Base-by-base conservation (phyloP, 805 yeast genomes). In the Scheffersomyces coipomensis region DNA sequence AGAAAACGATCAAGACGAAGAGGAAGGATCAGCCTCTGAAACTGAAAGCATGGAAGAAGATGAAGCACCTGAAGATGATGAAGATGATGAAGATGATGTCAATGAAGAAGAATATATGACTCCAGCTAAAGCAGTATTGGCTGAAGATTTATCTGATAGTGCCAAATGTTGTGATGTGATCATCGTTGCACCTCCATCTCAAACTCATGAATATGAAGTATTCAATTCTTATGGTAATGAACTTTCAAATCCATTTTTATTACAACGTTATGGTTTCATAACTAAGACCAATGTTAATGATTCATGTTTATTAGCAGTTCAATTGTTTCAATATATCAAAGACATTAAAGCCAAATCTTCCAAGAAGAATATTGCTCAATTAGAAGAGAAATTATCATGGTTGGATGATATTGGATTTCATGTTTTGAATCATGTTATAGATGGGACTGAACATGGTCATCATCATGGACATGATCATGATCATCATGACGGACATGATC, bases 151-250 rank as follows among this genome's bases (percentile, higher is more conserved):
- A 15, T 35, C 58, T 2, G 71, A 68, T 35, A 52, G 60, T 18
- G 51, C 68, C 21, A 62, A 78, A 42, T 82, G 89, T 46, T 87
- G 95, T 49, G 96, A 88, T 49, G 78, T 89, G 11, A 69, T 77
- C 0, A 52, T 83, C 2, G 65, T 69, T 15, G 56, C 55, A 11
- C 53, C 60, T 1, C 76, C 86, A 0, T 36, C 51, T 1, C 54
- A 62, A 24, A 78, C 79, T 6, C 57, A 67, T 10, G 45, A 50
- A 3, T 53, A 48, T 41, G 97, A 91, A 53, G 53, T 91, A 11
- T 86, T 81, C 67, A 89, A 88, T 61, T 81, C 93, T 0, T 90
- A 89, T 51, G 97, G 97, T 0, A 62, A 67, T 42, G 83, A 81
- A 19, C 67, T 83, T 29, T 62, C 82, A 12, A 88, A 86, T 48